phyloP scores from a whole-genome alignment of 768 basidiomycete genomes.

The Nidularia pulvinata region DNA sequence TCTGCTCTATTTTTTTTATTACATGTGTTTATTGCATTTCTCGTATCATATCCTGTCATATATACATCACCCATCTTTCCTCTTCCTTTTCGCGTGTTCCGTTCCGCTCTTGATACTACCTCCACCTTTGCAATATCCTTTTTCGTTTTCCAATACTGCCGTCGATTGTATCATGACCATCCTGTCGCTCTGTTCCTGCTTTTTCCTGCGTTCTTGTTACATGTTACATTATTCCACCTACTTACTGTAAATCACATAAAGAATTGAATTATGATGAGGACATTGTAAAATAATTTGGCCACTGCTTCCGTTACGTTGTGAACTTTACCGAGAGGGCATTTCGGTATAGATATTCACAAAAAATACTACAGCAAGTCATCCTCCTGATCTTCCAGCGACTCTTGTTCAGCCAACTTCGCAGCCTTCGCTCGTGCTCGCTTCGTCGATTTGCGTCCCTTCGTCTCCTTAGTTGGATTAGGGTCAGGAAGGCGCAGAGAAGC shows the following conservation, averaged over 20 bases:
- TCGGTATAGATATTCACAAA: too few relatives aligned
- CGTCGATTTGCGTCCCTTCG: slow-evolving; percentile 40
- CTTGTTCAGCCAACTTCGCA: slow-evolving; percentile 4
- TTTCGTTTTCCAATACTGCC: neutral
- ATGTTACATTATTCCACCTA: neutral
- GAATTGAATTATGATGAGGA: neutral
- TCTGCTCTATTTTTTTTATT: neutral
- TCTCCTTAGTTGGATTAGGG: slow-evolving; percentile 38
- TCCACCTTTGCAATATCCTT: neutral
- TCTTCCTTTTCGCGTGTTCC: neutral
- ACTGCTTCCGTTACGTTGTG: too few relatives aligned
- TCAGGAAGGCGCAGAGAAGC: slow-evolving; percentile 43
- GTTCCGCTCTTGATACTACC: neutral
- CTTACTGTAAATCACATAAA: neutral
- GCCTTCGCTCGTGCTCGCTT: slow-evolving; percentile 23
- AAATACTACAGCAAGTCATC: too few relatives aligned
- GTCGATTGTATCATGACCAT: neutral
- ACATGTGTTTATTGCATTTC: neutral
- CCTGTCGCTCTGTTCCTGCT: neutral
- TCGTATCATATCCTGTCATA: neutral
- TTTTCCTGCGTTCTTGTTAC: neutral
- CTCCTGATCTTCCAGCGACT: neutral
- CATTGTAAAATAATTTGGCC: neutral
- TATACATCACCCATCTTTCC: neutral
- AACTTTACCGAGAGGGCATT: too few relatives aligned